Evolutionary conservation across 805 yeast genomes (phyloP).

Genomic region (Danielia oregonensis): DNA sequence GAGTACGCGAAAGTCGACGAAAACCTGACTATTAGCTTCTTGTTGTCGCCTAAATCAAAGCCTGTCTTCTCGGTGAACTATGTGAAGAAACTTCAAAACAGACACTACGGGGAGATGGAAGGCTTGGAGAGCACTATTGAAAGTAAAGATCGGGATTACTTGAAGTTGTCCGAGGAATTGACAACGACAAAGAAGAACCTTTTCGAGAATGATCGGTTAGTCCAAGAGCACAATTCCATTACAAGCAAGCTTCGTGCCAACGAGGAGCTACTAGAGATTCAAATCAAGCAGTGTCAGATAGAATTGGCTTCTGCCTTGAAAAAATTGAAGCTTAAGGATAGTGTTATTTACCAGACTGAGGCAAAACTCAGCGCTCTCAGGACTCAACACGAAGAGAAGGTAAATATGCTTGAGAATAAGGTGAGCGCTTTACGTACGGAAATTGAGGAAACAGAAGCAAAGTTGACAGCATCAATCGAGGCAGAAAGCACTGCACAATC

Average conservation of each 20-base stretch:
- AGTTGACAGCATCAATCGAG: not conserved
- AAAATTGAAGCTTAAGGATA: slow-evolving; percentile 4
- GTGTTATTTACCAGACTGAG: slow-evolving; percentile 1
- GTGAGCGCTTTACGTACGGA: not conserved
- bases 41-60: slow-evolving; percentile 30
- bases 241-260: slow-evolving; percentile 13
- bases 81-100: slow-evolving; percentile 22
- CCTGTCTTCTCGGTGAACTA: slow-evolving; percentile 29
- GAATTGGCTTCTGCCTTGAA: slow-evolving; percentile 2
- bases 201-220: slow-evolving; percentile 12
- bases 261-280: slow-evolving; percentile 17
- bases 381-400: not conserved
- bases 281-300: not conserved
- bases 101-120: slow-evolving; percentile 17
- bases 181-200: slow-evolving; percentile 11
- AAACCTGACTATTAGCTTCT: slow-evolving; percentile 29
- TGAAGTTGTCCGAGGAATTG: slow-evolving; percentile 16
- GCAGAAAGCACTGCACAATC: not conserved
- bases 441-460: not conserved
- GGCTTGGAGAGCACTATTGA: slow-evolving; percentile 13
- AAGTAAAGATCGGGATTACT: slow-evolving; percentile 15
- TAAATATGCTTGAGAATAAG: no score
- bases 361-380: not conserved
- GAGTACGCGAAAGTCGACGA: slow-evolving; percentile 14
- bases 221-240: slow-evolving; percentile 16